These are phyloP conservation scores for Abrus precatorius DNA, from an alignment of 306 rosid genomes.

Conservation along the genomic window DNA sequence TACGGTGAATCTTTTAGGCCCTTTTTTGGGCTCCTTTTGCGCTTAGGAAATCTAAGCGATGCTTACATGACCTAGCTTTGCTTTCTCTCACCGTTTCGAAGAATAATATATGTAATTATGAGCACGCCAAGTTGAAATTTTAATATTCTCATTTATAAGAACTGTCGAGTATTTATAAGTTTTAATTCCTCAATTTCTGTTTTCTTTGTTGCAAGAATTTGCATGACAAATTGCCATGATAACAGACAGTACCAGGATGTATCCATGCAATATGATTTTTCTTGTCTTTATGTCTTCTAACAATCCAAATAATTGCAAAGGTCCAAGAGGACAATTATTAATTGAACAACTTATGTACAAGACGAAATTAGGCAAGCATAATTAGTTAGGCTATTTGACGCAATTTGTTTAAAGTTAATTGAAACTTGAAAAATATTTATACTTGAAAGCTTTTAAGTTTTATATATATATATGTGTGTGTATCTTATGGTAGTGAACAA, in stretches of 20 bases:
- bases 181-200: not conserved
- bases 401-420: no score
- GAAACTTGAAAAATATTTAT: no score
- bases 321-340: no score
- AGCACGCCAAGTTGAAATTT: constrained; percentile 10
- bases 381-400: no score
- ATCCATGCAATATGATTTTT: no score
- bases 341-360: no score
- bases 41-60: constrained; percentile 7
- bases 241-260: not conserved
- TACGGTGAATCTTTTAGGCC: not conserved
- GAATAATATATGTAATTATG: constrained; percentile 38
- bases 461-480: no score
- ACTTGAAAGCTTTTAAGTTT: no score
- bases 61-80: not conserved
- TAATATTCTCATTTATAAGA: not conserved
- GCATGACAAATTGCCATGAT: not conserved
- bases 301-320: no score
- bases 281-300: no score
- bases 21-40: not conserved
- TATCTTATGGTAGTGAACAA: no score
- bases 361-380: no score
- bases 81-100: not conserved
- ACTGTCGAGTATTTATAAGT: not conserved
- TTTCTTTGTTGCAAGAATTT: not conserved